Conservation (phyloP, 345 rosid genomes). For the Eucalyptus marginata region DNA sequence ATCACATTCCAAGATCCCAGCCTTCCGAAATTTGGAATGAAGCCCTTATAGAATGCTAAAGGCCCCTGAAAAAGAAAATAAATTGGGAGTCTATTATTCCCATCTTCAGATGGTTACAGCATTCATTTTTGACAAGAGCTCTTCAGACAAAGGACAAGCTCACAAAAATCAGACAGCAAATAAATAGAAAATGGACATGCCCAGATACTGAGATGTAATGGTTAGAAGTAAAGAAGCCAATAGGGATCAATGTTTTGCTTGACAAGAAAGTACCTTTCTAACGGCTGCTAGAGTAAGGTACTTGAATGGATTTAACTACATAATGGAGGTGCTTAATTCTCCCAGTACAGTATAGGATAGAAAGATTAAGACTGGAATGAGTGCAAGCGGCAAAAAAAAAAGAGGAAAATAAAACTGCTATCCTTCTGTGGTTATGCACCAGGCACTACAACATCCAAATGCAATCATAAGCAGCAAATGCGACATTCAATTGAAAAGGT, state of each 20-base stretch:
- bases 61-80: conserved; percentile 47
- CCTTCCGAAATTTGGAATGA: conserved; percentile 87
- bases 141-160: not conserved
- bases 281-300: not conserved
- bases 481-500: not conserved
- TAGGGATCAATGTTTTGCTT: not conserved
- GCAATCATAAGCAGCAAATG: not conserved
- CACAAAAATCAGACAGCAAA: not conserved
- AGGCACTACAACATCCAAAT: not conserved
- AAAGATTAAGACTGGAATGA: not conserved
- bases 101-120: not conserved
- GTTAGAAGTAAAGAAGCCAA: not conserved
- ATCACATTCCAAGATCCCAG: conserved; percentile 99
- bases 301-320: not conserved
- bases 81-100: not conserved
- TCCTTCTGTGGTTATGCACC: not conserved
- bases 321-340: not conserved
- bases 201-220: not conserved
- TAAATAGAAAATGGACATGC: not conserved
- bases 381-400: not conserved
- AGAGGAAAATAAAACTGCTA: not conserved
- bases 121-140: not conserved
- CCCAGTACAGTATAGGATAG: not conserved
- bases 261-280: not conserved
- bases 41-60: conserved; percentile 86